Percentiles rank a stretch among this genome's conserved stretches.
phyloP scores from a whole-genome alignment of 345 rosid species.

The Carallia pectinifolia region DNA sequence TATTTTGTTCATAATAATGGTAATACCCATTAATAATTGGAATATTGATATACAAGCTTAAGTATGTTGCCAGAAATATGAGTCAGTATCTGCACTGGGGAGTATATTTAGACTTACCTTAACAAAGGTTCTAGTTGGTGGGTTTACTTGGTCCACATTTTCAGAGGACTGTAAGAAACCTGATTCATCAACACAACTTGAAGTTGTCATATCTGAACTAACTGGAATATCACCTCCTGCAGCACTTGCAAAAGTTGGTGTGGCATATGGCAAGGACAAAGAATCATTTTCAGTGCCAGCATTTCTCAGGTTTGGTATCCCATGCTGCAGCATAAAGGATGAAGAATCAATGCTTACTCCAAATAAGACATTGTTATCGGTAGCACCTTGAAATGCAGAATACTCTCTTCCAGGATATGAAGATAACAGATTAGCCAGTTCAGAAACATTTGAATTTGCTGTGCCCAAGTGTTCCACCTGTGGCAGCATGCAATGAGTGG shows the following conservation, averaged over 20 bases:
- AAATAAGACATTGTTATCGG: slow-evolving; percentile 41
- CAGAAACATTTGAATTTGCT: slow-evolving; percentile 32
- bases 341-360: slow-evolving; percentile 49
- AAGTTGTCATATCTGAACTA: slow-evolving; percentile 45
- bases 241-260: slow-evolving; percentile 34
- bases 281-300: slow-evolving; percentile 37
- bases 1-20: no score
- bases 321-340: slow-evolving; percentile 44
- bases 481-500: slow-evolving; percentile 28
- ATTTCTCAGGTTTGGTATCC: slow-evolving; percentile 36
- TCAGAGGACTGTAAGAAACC: slow-evolving; percentile 54
- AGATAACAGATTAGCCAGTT: slow-evolving; percentile 35
- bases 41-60: no score
- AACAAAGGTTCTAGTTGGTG: slow-evolving; percentile 45
- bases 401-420: slow-evolving; percentile 50
- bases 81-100: no score
- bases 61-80: no score
- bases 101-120: slow-evolving; percentile 28
- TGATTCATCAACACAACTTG: slow-evolving; percentile 52
- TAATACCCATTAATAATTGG: no score
- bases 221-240: slow-evolving; percentile 38
- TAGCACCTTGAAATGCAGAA: slow-evolving; percentile 33
- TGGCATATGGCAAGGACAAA: slow-evolving; percentile 34
- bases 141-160: slow-evolving; percentile 47
- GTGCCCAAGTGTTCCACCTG: slow-evolving; percentile 40